Conservation (phyloP, 306 rosid species). For the Cercis canadensis region DNA sequence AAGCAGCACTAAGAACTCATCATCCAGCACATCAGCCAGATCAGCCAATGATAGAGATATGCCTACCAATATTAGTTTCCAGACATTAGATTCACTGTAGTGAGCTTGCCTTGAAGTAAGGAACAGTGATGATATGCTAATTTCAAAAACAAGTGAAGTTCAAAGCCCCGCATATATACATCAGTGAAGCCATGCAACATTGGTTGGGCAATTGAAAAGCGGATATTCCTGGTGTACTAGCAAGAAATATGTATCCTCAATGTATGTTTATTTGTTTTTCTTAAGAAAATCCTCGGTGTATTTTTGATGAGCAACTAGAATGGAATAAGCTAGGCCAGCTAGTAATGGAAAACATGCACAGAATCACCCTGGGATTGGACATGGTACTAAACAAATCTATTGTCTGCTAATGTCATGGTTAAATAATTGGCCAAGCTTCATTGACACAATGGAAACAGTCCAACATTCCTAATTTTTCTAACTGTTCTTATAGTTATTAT, state of each 20-base stretch:
- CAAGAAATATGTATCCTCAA: too few species aligned
- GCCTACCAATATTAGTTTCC: background rate
- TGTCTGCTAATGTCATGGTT: background rate
- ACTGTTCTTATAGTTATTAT: conserved; percentile 1
- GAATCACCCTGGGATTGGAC: background rate
- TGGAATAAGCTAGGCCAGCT: background rate
- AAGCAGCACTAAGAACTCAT: background rate
- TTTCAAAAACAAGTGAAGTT: conserved; percentile 6
- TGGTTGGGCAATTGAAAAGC: background rate
- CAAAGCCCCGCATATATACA: background rate
- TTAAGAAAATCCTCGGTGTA: too few species aligned
- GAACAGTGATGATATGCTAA: conserved; percentile 7
- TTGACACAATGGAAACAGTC: conserved; percentile 3
- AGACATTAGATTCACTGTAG: background rate
- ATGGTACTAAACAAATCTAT: background rate
- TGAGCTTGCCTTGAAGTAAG: background rate
- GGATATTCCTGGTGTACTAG: too few species aligned
- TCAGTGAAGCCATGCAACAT: background rate
- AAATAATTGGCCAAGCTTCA: conserved; percentile 10
- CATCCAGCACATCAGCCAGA: conserved; percentile 7
- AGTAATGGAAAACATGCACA: background rate
- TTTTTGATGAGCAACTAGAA: background rate
- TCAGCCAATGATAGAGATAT: background rate
- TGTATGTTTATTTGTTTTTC: too few species aligned
- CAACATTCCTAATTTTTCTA: background rate